Conservation (phyloP, 345 rosid genomes). For the Populus davidiana region DNA sequence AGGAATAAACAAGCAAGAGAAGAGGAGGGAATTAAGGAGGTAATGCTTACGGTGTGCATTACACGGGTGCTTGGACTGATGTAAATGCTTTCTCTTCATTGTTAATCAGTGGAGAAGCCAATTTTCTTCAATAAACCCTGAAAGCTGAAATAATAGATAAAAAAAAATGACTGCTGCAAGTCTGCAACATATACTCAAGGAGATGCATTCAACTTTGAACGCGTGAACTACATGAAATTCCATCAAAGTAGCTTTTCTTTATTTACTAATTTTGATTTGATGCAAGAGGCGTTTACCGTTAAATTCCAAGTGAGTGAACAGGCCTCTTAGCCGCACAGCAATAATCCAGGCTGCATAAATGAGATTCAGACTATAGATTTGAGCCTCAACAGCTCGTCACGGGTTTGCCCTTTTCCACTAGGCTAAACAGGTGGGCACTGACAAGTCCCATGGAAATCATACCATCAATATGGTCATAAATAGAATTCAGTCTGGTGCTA, state of each 20-base stretch:
- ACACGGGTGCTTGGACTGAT: constrained; percentile 56
- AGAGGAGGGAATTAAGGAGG: background rate
- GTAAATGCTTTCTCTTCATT: constrained; percentile 48
- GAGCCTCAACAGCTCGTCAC: background rate
- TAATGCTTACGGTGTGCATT: constrained; percentile 49
- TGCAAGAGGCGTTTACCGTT: background rate
- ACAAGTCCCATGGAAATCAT: background rate
- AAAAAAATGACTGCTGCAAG: background rate
- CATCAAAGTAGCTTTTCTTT: background rate
- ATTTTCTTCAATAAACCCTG: background rate
- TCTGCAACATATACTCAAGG: background rate
- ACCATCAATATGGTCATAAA: background rate
- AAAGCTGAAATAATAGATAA: background rate
- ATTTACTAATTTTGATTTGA: background rate
- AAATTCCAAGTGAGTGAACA: background rate
- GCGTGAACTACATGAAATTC: background rate
- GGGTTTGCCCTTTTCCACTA: background rate
- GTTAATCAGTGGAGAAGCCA: constrained; percentile 8
- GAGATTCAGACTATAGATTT: background rate
- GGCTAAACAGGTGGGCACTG: background rate
- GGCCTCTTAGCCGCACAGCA: background rate
- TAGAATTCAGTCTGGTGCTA: background rate
- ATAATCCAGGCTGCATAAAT: background rate
- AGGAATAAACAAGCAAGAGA: background rate
- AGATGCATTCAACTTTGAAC: background rate